These are phyloP conservation scores for Russula compacta DNA, from an alignment of 768 basidiomycete species.

Conservation along the genomic window DNA sequence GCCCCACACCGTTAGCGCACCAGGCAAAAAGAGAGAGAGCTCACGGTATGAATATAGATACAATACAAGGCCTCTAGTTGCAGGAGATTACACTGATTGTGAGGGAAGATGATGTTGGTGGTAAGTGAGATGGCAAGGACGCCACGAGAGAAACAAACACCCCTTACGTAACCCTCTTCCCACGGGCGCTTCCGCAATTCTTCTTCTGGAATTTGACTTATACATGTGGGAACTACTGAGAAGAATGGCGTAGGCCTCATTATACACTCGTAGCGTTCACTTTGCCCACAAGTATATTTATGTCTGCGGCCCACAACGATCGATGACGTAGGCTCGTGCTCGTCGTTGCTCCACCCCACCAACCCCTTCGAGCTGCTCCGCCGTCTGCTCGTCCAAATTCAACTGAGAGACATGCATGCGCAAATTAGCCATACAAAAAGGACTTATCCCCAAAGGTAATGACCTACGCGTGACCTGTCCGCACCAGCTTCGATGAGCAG, in stretches of 20 bases:
- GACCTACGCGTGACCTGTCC: conserved; percentile 74
- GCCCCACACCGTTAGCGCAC: conserved; percentile 16
- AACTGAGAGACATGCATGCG: conserved; percentile 34
- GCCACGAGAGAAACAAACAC: not conserved
- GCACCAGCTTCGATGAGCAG: conserved; percentile 91
- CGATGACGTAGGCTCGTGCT: conserved; percentile 66
- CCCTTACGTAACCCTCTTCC: conserved; percentile 11
- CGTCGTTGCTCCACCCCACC: conserved; percentile 83
- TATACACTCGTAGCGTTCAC: not conserved
- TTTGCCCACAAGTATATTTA: not conserved
- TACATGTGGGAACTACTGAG: too few relatives aligned
- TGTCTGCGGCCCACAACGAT: conserved; percentile 45
- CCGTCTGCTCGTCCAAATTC: conserved; percentile 77
- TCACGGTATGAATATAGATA: conserved; percentile 16
- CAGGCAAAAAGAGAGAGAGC: not conserved
- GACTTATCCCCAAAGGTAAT: conserved; percentile 3
- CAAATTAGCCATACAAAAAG: not conserved
- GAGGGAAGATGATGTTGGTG: conserved; percentile 9
- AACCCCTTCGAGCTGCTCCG: conserved; percentile 84
- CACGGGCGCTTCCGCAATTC: conserved; percentile 1
- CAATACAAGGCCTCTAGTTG: conserved; percentile 8
- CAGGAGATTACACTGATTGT: conserved; percentile 11
- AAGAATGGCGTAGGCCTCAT: too few relatives aligned
- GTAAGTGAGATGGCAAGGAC: not conserved
- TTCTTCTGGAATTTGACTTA: too few relatives aligned